Evolutionary conservation across 192 early-diverging fungal species (phyloP).

Genomic region (Jimgerdemannia lactiflua): DNA sequence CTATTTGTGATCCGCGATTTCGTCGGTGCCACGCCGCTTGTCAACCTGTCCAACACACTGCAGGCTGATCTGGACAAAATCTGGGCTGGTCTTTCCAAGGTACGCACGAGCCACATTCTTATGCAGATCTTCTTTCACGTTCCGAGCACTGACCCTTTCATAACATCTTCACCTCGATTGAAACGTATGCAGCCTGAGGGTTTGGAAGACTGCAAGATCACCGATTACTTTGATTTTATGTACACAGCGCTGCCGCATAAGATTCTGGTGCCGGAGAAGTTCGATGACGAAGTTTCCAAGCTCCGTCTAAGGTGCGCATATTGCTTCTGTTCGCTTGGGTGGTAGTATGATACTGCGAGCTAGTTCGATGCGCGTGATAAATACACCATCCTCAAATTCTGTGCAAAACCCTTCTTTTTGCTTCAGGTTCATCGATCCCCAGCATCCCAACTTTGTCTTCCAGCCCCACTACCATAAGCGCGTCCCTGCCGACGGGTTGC

Average conservation of each 20-base stretch:
- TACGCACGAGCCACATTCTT: constrained; percentile 12
- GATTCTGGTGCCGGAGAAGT: constrained; percentile 72
- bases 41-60: constrained; percentile 75
- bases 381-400: too few species aligned
- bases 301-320: constrained; percentile 56
- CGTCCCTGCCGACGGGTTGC: constrained; percentile 96
- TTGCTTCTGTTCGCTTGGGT: constrained; percentile 2
- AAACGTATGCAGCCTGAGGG: constrained; percentile 65
- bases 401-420: background rate
- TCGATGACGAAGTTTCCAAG: constrained; percentile 65
- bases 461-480: constrained; percentile 79
- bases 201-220: constrained; percentile 68
- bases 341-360: background rate
- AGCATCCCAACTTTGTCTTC: constrained; percentile 79
- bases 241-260: constrained; percentile 93
- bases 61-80: constrained; percentile 83
- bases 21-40: constrained; percentile 82
- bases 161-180: background rate
- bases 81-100: constrained; percentile 87
- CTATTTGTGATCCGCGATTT: constrained; percentile 98
- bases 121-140: background rate
- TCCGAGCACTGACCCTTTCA: background rate
- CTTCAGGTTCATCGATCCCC: constrained; percentile 66
- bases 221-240: constrained; percentile 90
- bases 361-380: background rate